Evolutionary conservation across 805 yeast species (phyloP), one percentile per base, ranked within the genome.

Genomic region (Wickerhamiella kazuoi): DNA sequence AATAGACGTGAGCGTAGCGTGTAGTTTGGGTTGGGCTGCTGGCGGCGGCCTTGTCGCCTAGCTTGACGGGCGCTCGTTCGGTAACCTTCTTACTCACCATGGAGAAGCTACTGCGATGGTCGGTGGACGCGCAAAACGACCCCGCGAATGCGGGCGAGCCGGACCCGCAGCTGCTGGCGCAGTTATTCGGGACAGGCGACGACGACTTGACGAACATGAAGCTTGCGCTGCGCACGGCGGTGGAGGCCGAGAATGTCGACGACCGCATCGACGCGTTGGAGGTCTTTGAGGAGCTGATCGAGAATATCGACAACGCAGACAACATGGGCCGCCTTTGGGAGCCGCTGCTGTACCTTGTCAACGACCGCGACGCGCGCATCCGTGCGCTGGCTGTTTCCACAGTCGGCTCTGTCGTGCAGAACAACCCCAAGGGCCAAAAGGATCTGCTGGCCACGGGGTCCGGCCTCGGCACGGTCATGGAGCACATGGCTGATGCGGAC

Each of bases 31-130:
- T n/a, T n/a, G n/a, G n/a, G n/a, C n/a, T n/a, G n/a, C n/a, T n/a
- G n/a, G n/a, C n/a, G n/a, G n/a, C n/a, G n/a, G n/a, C n/a, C n/a
- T n/a, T n/a, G n/a, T n/a, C n/a, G n/a, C n/a, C n/a, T n/a, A n/a
- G n/a, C n/a, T n/a, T n/a, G n/a, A n/a, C n/a, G n/a, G n/a, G n/a
- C n/a, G n/a, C n/a, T n/a, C n/a, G n/a, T n/a, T n/a, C n/a, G n/a
- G n/a, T n/a, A n/a, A n/a, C n/a, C n/a, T n/a, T n/a, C n/a, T n/a
- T n/a, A n/a, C n/a, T n/a, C n/a, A 42, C 20, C 7, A 87, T 87
- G 97, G 96, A 87, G 44, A 86, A 86, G 58, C 59, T 87, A 44
- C 59, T 87, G 46, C 81, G 84, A 49, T 87, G 98, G 98, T 84
- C 96, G 4, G 68, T 81, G 36, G 79, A 86, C 32, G 72, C 79